Conservation (phyloP, 805 yeast species). For the Kodamaea kaohsiungensis region DNA sequence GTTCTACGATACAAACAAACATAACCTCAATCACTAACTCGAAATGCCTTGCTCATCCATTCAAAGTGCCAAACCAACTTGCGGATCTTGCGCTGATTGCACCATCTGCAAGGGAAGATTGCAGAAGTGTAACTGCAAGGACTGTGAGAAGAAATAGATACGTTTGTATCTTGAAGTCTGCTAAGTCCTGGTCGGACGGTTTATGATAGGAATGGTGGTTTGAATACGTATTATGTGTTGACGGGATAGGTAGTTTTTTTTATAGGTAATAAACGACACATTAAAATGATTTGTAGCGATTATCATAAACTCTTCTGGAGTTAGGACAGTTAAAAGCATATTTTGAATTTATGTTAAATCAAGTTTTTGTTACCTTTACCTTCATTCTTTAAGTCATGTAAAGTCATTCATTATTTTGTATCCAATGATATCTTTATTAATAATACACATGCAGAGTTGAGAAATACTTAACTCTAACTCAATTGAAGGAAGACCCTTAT, state of each 20-base stretch:
- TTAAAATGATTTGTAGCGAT: neutral
- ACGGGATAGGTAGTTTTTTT: neutral
- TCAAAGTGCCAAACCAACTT: constrained; percentile 7
- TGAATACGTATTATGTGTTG: neutral
- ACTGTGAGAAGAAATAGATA: constrained; percentile 5
- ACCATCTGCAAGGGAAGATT: constrained; percentile 5
- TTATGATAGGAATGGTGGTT: neutral
- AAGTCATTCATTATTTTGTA: neutral
- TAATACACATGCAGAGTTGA: neutral
- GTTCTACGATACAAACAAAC: neutral
- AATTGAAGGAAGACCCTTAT: neutral
- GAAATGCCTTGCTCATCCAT: constrained; percentile 7
- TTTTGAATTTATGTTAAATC: too few species aligned
- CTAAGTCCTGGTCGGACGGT: neutral
- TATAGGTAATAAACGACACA: neutral
- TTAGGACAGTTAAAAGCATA: too few species aligned
- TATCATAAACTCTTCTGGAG: neutral
- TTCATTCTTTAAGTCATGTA: too few species aligned
- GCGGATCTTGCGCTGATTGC: constrained; percentile 5
- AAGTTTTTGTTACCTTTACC: too few species aligned
- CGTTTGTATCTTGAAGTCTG: constrained; percentile 3
- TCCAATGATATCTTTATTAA: neutral
- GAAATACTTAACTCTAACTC: too few species aligned
- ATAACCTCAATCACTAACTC: neutral
- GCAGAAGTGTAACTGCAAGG: constrained; percentile 7